Percentiles rank a stretch among this genome's conserved stretches.
phyloP scores from a whole-genome alignment of 2,329 filamentous ascomycete genomes.

The Fusarium nygamai region DNA sequence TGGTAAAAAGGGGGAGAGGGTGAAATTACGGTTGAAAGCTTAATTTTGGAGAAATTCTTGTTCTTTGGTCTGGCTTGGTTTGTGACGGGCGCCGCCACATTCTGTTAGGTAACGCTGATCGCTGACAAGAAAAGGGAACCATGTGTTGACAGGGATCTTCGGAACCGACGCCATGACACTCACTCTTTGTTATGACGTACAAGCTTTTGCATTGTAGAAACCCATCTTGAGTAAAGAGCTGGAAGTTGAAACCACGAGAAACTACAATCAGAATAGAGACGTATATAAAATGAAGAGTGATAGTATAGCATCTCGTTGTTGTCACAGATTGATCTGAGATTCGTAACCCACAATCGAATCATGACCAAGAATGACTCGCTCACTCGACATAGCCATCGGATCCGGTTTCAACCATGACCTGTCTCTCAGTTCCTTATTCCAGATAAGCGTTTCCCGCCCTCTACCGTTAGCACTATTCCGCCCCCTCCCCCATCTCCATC shows the following conservation, averaged over 20 bases:
- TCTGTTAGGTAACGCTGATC: neutral
- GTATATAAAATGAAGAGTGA: accelerated
- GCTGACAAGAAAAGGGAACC: neutral
- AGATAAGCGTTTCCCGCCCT: constrained; percentile 22
- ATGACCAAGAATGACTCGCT: neutral
- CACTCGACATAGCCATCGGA: constrained; percentile 16
- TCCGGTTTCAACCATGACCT: constrained; percentile 6
- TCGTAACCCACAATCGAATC: neutral
- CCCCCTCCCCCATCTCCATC: constrained; percentile 3
- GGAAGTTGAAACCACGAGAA: neutral
- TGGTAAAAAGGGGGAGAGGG: neutral
- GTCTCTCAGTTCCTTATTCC: constrained; percentile 7
- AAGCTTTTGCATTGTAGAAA: too few relatives aligned
- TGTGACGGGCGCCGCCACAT: constrained; percentile 11
- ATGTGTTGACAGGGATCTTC: constrained; percentile 15
- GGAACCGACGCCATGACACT: constrained; percentile 27
- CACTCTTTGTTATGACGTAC: constrained; percentile 2
- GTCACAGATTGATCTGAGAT: neutral
- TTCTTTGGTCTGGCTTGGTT: neutral
- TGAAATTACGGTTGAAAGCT: neutral
- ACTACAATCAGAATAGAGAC: accelerated
- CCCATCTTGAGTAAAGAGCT: neutral
- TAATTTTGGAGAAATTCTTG: neutral
- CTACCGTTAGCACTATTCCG: constrained; percentile 2
- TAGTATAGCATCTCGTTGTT: neutral